Evolutionary conservation across 2,329 filamentous ascomycete species (phyloP), one percentile per base, ranked within the genome.

Genomic region (Chaetoscypha palmicola): DNA sequence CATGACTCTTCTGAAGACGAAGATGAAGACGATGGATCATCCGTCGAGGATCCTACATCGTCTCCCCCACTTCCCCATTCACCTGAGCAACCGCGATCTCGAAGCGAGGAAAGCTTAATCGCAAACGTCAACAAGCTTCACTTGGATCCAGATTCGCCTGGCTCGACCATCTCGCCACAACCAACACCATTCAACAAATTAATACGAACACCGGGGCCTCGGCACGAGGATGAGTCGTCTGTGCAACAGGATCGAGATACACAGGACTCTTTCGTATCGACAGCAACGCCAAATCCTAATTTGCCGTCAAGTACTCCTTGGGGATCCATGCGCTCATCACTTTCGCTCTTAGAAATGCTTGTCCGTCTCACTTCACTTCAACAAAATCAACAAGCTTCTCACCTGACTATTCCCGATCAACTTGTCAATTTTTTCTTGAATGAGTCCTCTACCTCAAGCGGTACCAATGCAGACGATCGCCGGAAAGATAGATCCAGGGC

Each of bases 351-450:
- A 33, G 83, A 87, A 60, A 84, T 82, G 62, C 73, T 87, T 5
- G 73, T 86, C 46, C 81, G 83, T 41, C 73, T 87, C 21, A 80
- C 79, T 1, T 77, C 81, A 0, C 72, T 86, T 3, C 83, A 87
- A 59, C 83, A 87, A 67, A 86, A 85, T 63, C 78, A 84, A 52
- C 83, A 87, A 68, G 72, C 76, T 43, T 81, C 81, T 0, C 83
- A 86, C 55, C 74, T 87, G 10, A 71, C 79, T 28, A 83, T 86
- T 47, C 77, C 77, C 14, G 83, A 87, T 60, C 82, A 87, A 57
- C 70, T 86, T 1, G 71, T 87, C 8, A 85, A 81, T 56, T 86
- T 87, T 68, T 87, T 87, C 68, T 71, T 87, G 7, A 74, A 78
- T 49, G 81, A 85, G 55, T 77, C 74, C 9, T 76, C 77, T 23